Percentiles rank a stretch among this genome's conserved stretches.
Conservation (phyloP, 306 rosid species). For the Spatholobus suberectus region DNA sequence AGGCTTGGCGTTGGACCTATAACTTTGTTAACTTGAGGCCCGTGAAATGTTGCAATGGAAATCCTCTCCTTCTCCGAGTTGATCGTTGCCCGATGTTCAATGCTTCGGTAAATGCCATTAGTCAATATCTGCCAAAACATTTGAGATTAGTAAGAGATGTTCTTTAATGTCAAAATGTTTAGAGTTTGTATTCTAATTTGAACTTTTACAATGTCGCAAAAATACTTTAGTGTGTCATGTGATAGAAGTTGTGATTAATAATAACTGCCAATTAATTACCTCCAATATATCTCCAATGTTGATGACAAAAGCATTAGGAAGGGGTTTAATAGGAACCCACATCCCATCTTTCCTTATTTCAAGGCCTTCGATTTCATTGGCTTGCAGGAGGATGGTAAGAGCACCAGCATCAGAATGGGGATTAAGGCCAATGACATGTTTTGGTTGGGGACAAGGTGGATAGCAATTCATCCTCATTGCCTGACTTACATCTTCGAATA, state of each 20-base stretch:
- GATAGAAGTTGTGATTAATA: background rate
- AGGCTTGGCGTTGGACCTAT: constrained; percentile 30
- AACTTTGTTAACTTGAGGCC: background rate
- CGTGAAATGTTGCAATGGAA: constrained; percentile 37
- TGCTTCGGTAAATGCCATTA: constrained; percentile 38
- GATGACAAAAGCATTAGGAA: constrained; percentile 46
- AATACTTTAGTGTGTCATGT: background rate
- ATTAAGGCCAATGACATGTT: constrained; percentile 43
- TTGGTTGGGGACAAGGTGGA: constrained; percentile 57
- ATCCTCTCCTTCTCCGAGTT: constrained; percentile 38
- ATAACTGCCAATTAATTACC: constrained; percentile 7
- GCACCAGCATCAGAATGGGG: constrained; percentile 53
- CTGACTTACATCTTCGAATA: constrained; percentile 34
- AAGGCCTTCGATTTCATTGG: constrained; percentile 47
- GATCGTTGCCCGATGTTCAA: constrained; percentile 36
- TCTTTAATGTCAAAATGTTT: background rate
- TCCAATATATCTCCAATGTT: constrained; percentile 44
- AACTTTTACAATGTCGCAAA: background rate
- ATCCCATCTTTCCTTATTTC: constrained; percentile 48
- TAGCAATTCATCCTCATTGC: constrained; percentile 47
- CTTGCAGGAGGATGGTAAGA: constrained; percentile 52
- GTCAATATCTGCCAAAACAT: constrained; percentile 37
- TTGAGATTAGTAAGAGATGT: background rate
- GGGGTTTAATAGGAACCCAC: constrained; percentile 48
- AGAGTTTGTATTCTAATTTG: background rate